Evolutionary conservation across 345 rosid genomes (phyloP).

Genomic region (Melastoma malabathricum): DNA sequence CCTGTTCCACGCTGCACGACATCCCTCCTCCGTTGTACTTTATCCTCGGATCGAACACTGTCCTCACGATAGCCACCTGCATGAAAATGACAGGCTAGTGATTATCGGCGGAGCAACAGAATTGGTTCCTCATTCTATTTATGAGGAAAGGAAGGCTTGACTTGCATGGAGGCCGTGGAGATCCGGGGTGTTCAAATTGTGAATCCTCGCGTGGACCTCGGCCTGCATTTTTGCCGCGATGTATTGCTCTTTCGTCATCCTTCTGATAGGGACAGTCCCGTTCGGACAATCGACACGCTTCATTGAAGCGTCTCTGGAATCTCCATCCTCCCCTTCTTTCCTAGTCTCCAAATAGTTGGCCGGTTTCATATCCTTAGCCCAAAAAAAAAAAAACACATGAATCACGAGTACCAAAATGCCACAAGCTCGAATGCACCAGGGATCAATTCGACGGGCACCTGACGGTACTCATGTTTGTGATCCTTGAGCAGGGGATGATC

Average conservation of each 20-base stretch:
- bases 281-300: constrained; percentile 17
- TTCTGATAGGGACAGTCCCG: constrained; percentile 23
- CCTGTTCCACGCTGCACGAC: neutral
- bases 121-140: no score
- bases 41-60: neutral
- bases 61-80: neutral
- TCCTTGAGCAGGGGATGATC: constrained; percentile 6
- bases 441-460: neutral
- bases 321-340: neutral
- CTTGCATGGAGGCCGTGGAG: constrained; percentile 12
- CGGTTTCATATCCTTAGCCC: constrained; percentile 11
- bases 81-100: no score
- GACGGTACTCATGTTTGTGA: neutral
- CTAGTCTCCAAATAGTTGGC: neutral
- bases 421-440: no score
- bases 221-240: constrained; percentile 5
- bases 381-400: no score
- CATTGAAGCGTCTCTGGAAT: neutral
- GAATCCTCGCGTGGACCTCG: constrained; percentile 3
- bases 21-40: constrained; percentile 9
- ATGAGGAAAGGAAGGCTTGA: neutral
- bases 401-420: no score
- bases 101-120: neutral
- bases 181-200: constrained; percentile 2
- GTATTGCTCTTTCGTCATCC: constrained; percentile 16